Conservation (phyloP, 2,329 filamentous ascomycete genomes). For the Monosporascus ibericus region DNA sequence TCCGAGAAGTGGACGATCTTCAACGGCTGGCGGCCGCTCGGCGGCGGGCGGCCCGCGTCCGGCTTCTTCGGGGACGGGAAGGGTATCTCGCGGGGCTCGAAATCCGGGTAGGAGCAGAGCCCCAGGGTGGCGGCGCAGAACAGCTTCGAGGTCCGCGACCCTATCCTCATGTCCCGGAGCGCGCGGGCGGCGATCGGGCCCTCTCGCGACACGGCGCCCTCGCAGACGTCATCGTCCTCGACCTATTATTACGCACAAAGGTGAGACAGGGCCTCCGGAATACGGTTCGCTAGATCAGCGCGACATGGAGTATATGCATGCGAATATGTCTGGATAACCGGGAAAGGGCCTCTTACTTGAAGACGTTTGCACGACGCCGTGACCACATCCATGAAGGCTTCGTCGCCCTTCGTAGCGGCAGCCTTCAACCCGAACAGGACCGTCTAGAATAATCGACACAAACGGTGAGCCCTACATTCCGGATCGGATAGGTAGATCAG, state of each 20-base stretch:
- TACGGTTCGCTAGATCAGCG: too few species aligned
- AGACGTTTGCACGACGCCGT: constrained; percentile 19
- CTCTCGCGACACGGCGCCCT: constrained; percentile 44
- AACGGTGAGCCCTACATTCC: background rate
- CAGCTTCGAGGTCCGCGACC: constrained; percentile 42
- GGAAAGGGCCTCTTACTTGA: constrained; percentile 7
- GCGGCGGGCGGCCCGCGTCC: constrained; percentile 24
- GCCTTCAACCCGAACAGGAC: constrained; percentile 19
- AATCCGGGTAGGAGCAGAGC: constrained; percentile 42
- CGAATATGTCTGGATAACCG: background rate
- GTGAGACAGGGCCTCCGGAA: too few species aligned
- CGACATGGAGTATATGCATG: background rate
- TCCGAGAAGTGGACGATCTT: constrained; percentile 55
- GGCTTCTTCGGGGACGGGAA: constrained; percentile 37
- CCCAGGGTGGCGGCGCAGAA: constrained; percentile 50
- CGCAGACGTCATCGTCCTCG: constrained; percentile 50
- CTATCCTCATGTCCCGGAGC: constrained; percentile 39
- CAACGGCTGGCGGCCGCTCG: constrained; percentile 40
- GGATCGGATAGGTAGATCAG: background rate
- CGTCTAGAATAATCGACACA: constrained; percentile 5
- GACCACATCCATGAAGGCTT: constrained; percentile 15
- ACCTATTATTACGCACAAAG: constrained; percentile 27
- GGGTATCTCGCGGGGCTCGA: constrained; percentile 35
- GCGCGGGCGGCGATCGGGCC: constrained; percentile 46
- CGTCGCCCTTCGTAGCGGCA: constrained; percentile 17